Evolutionary conservation across 1,284 basidiomycete species (phyloP).

Genomic region (Austroboletus olivaceoglutinosus): DNA sequence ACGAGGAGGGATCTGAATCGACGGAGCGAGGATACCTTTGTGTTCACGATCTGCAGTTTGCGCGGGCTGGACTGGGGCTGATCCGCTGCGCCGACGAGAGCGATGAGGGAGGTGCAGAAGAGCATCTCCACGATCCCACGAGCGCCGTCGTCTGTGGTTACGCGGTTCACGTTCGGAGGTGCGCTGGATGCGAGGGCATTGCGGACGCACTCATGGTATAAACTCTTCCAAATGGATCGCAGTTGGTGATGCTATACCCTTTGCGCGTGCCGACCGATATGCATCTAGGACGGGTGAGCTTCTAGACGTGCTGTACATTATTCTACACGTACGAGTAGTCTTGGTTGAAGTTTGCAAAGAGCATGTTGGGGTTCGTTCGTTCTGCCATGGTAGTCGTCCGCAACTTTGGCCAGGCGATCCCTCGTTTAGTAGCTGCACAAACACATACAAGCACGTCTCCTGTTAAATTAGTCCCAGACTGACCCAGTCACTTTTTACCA

Average conservation of each 20-base stretch:
- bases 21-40: slow-evolving; percentile 62
- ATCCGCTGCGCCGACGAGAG: slow-evolving; percentile 93
- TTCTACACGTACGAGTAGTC: slow-evolving; percentile 68
- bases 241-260: slow-evolving; percentile 97
- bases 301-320: background rate
- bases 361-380: slow-evolving; percentile 49
- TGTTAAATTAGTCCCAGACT: background rate
- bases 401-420: background rate
- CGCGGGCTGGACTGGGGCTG: slow-evolving; percentile 84
- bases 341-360: slow-evolving; percentile 87
- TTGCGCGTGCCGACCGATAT: slow-evolving; percentile 93
- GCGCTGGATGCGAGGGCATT: background rate
- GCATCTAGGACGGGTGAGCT: slow-evolving; percentile 54
- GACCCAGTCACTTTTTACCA: background rate
- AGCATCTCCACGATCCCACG: slow-evolving; percentile 98
- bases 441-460: background rate
- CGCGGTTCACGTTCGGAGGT: background rate
- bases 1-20: background rate
- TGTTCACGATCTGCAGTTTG: slow-evolving; percentile 96
- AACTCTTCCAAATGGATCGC: slow-evolving; percentile 95
- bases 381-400: slow-evolving; percentile 29
- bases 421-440: background rate
- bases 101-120: slow-evolving; percentile 97
- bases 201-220: slow-evolving; percentile 83
- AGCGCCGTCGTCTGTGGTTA: slow-evolving; percentile 76